A percentile compares a stretch with the other conserved stretches of the same genome.
phyloP scores from a whole-genome alignment of 306 rosid genomes.

The Sicyos edulis region DNA sequence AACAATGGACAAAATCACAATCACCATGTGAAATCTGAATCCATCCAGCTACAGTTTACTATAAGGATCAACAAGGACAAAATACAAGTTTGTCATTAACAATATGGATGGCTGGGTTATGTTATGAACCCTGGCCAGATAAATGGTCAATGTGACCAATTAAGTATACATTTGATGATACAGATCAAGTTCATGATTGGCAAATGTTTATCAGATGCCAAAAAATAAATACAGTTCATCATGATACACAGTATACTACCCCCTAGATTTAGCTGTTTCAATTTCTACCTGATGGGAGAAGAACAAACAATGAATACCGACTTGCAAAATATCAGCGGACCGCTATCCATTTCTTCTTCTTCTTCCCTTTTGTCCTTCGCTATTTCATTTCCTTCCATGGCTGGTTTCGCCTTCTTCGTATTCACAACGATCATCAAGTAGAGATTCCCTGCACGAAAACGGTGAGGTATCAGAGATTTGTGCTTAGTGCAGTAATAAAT shows the following conservation, averaged over 20 bases:
- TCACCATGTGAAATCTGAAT: not conserved
- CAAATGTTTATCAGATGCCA: slow-evolving; percentile 1
- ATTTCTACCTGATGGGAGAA: slow-evolving; percentile 8
- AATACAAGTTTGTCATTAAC: not conserved
- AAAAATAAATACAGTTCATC: slow-evolving; percentile 5
- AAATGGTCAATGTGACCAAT: slow-evolving; percentile 18
- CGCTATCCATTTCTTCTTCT: not conserved
- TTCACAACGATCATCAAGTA: slow-evolving; percentile 11
- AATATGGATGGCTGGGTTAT: slow-evolving; percentile 1
- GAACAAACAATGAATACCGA: not conserved
- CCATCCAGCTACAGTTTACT: not conserved
- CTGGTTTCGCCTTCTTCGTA: slow-evolving; percentile 13
- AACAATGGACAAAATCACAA: not conserved
- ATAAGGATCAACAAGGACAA: not conserved
- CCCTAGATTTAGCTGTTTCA: not conserved
- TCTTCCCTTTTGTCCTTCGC: not conserved
- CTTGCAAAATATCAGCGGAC: slow-evolving; percentile 1
- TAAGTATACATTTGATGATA: slow-evolving; percentile 2
- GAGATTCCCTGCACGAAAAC: slow-evolving; percentile 4
- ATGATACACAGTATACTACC: not conserved
- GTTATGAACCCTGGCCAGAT: not conserved
- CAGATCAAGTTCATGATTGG: slow-evolving; percentile 1
- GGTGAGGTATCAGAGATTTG: not conserved
- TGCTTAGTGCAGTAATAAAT: not conserved
- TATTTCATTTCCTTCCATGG: not conserved